Percentiles rank a stretch among this genome's conserved stretches.
Conservation (phyloP, 2,329 filamentous ascomycete genomes). For the Diaporthe australafricana region DNA sequence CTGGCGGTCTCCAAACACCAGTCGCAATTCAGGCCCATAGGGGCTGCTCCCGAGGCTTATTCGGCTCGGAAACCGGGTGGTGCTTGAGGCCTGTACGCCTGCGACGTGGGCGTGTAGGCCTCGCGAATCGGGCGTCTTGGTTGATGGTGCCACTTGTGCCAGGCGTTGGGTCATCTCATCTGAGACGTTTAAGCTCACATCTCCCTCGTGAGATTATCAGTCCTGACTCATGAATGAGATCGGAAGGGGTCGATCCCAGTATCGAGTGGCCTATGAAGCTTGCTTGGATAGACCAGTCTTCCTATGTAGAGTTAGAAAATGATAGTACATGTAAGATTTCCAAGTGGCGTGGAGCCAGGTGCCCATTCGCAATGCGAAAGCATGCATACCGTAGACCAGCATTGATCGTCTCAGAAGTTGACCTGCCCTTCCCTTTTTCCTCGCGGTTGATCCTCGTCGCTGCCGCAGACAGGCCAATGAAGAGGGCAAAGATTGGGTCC, state of each 20-base stretch:
- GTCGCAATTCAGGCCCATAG: no score
- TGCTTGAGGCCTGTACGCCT: background rate
- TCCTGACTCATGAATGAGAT: background rate
- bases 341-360: background rate
- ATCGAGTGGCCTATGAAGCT: background rate
- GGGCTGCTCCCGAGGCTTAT: background rate
- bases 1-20: background rate
- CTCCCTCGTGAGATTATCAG: background rate
- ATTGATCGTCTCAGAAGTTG: slow-evolving; percentile 61
- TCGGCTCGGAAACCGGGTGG: background rate
- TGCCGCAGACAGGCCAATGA: slow-evolving; percentile 67
- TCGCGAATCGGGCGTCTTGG: background rate
- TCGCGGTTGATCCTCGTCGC: slow-evolving; percentile 70
- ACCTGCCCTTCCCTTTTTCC: slow-evolving; percentile 68
- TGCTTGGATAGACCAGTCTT: slow-evolving; percentile 40
- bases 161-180: background rate
- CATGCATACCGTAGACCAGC: slow-evolving; percentile 57
- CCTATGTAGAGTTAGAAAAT: slow-evolving; percentile 37
- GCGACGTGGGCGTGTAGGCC: background rate
- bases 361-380: no score
- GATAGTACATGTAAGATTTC: background rate
- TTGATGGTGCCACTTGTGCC: background rate
- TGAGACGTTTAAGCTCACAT: background rate
- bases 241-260: background rate
- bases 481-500: slow-evolving; percentile 69